Base-by-base conservation (phyloP, 352 stramenopile species). In the Thraustochytrium striatum region DNA sequence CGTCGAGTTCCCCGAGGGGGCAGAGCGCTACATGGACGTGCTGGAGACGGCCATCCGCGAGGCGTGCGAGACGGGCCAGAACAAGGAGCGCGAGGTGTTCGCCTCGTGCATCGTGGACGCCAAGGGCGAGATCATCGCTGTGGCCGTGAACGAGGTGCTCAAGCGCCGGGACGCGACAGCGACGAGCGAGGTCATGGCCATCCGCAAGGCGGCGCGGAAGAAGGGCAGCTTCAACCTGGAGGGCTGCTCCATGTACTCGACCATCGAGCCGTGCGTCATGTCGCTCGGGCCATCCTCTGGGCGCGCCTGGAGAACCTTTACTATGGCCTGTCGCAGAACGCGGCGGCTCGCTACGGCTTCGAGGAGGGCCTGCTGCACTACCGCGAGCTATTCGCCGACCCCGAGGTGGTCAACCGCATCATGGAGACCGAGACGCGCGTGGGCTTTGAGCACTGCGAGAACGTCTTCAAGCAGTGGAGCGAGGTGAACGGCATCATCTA, bases 401-500 rank as follows among this genome's bases (percentile, higher is more conserved):
- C 55, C 16, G 53, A 80, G 41, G 53, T 69, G 21, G 43, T 80
- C 13, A 65, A 65, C 33, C n/a, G n/a, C n/a, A n/a, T n/a, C n/a
- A n/a, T n/a, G n/a, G 57, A 68, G 19, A 30, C 57, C 7, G 70
- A 80, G 16, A 13, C 55, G 1, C 28, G 58, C 25, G 58, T 80
- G 8, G 70, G 32, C 19, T 80, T 47, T 32, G 70, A 80, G n/a
- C 35, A 32, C 21, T 80, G 70, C 70, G 53, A 47, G 11, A 61
- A 69, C 58, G 70, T 80, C 58, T 80, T 80, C 58, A 80, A 80
- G 47, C 38, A 47, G 25, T 80, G 70, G 70, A 32, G 79, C 57
- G 53, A 75, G 41, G 32, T 80, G 57, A 80, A 80, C 43, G 58
- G 58, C 70, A 70, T 80, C 58, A 80, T 80, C 58, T 80, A 80